Evolutionary conservation across 2,329 filamentous ascomycete species (phyloP).

Genomic region (Exophiala lecanii-corni): DNA sequence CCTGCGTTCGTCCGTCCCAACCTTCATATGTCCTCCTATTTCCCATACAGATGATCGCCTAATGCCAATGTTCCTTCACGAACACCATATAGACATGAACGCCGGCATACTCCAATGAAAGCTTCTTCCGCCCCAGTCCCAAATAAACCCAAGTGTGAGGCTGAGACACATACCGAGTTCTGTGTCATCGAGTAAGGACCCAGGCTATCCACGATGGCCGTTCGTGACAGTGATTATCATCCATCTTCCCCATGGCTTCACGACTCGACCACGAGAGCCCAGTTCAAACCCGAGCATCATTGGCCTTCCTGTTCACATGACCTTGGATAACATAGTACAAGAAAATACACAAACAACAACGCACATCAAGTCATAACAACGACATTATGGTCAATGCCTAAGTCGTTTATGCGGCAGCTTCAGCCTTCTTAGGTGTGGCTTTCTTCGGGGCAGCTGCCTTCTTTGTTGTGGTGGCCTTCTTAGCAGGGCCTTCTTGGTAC

Average conservation of each 20-base stretch:
- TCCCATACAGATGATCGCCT: background rate
- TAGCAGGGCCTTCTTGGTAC: slow-evolving; percentile 45
- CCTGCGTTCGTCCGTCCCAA: background rate
- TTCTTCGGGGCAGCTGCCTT: slow-evolving; percentile 44
- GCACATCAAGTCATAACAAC: slow-evolving; percentile 24
- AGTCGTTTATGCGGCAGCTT: slow-evolving; percentile 23
- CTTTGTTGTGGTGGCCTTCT: slow-evolving; percentile 43
- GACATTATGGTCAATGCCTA: slow-evolving; percentile 6
- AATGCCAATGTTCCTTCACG: background rate
- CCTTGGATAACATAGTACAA: slow-evolving; percentile 16
- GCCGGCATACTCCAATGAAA: background rate
- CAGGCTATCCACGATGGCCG: no score
- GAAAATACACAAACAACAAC: slow-evolving; percentile 15
- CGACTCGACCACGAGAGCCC: no score
- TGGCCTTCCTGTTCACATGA: slow-evolving; percentile 11
- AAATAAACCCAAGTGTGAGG: background rate
- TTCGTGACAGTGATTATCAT: no score
- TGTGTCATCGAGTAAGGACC: no score
- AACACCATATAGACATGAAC: background rate
- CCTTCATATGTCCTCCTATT: background rate
- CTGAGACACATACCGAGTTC: background rate
- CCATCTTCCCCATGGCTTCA: no score
- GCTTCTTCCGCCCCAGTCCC: background rate
- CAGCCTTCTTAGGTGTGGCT: slow-evolving; percentile 38
- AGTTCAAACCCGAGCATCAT: slow-evolving; percentile 3